Evolutionary conservation across 345 rosid genomes (phyloP), one percentile per base, ranked within the genome.

Genomic region (Salix koriyanagi): DNA sequence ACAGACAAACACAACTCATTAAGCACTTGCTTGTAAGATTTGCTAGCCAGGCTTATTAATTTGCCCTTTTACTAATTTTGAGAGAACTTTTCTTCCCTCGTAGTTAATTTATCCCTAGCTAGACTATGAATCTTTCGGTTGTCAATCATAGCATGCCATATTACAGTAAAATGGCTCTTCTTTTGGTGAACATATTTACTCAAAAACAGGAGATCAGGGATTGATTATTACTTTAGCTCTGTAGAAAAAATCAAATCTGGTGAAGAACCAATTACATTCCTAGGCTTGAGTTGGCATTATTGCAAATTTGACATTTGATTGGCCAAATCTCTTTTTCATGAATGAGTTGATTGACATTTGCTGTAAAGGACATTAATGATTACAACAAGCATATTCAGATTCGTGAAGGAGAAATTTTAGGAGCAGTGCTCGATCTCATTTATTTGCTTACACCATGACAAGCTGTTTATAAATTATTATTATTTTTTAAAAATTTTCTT

Each of bases 1-100:
- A 78, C 78, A 75, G 87, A 81, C 89, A 89, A 84, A 76, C 76
- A 83, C 86, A 84, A 83, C 89, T 83, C 87, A 87, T 81, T 69
- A 65, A 88, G 83, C 89, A 85, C 88, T 75, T 42, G 36, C 41
- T 60, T 5, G 28, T 15, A 10, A 69, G 68, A 61, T 72, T 56
- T 58, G 68, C 52, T 74, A 58, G 68, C 52, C 72, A 64, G 42
- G 65, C 72, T 2, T 28, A 54, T 61, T 66, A 58, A 72, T 78
- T 32, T 2, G 12, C 50, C 68, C 74, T 58, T 75, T 79, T 78
- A 71, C 82, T 61, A 79, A 81, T 75, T 79, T 86, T 84, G 74
- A 85, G 82, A 84, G 67, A 19, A 34, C 80, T 54, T 83, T 73
- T 79, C 60, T 72, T 48, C 56, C 78, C 78, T 62, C 69, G 1